Evolutionary conservation across 2,329 filamentous ascomycete genomes (phyloP), one percentile per base, ranked within the genome.

Genomic region (Fusarium brachygibbosum): DNA sequence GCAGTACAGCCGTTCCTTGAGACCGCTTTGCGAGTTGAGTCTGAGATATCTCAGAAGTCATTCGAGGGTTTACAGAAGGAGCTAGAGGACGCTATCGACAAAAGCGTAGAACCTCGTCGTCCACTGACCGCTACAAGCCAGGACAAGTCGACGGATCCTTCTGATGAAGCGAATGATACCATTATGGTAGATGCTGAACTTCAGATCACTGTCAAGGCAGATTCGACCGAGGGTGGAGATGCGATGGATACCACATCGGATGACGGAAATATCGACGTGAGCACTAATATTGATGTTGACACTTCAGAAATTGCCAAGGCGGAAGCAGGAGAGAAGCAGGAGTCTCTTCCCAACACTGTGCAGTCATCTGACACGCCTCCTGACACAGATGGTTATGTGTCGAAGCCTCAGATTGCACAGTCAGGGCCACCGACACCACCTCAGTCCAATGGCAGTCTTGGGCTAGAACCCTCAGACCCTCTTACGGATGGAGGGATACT

Each of bases 1-100:
- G 88, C 90, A 1, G 86, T 97, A 32, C 93, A 97, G 77, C 89
- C 92, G 16, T 86, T 89, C 44, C 83, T 97, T 5, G 92, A 97
- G 77, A 86, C 88, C 56, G 93, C 93, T 1, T 81, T 94, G 46
- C 87, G 86, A 54, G 92, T 93, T 56, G 95, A 98, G 78, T 90
- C 92, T n/a, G 92, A 96, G 63, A 85, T 97, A 41, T 90, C 86
- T 51, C 87, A 90, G 53, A 91, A 90, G 73, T 84, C 91, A 1
- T 87, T 89, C 45, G 91, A 94, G 53, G 86, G 86, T 48, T 86
- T 94, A 57, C 82, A 93, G 38, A 88, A 88, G 69, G 91, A 96
- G 74, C 82, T 98, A 10, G 92, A 96, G 72, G 83, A 83, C 49
- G 86, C 95, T 69, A 82, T 96, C 9, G 90, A 93, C 63, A 85